Evolutionary conservation across 2,329 filamentous ascomycete genomes (phyloP), one percentile per base, ranked within the genome.

Genomic region (Aureobasidium mangrovei): DNA sequence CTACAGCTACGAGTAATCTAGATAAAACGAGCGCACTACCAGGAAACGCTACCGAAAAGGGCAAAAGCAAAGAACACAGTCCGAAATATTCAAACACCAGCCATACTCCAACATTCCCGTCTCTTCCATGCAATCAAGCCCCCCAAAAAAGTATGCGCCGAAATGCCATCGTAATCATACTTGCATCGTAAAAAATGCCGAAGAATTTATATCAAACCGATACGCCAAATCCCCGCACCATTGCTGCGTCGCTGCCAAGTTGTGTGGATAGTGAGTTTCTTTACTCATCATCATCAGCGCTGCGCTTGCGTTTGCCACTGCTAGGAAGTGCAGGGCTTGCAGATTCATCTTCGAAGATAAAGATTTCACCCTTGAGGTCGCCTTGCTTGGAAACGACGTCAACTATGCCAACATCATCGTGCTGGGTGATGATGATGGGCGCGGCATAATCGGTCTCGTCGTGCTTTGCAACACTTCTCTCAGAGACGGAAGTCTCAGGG

Each of bases 401-500:
- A 7, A 35, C 7, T 7, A 35, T 7, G 10, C 7, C 7, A 7
- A 35, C 10, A 12, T 35, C 32, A 12, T 7, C 32, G 7, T 7
- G 40, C 5, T 28, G 39, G 12, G 49, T 36, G 24, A 53, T 31
- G 39, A 44, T 8, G 39, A 53, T 32, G 1, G 39, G 49, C 31
- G 39, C 28, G 6, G n/a, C 40, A 8, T 18, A 31, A 4, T 36
- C 31, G 18, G 10, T 26, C 2, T 43, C 26, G 5, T 41, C n/a
- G 12, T 51, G 9, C n/a, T 33, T 28, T n/a, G 2, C 12, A 32
- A 38, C 38, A 33, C n/a, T 29, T 4, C 40, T 32, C 8, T 27
- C 6, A 28, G 29, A 35, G 32, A 12, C 38, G 47, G 33, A 42
- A 4, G 29, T 55, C 51, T 60, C 60, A 0, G 56, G 55, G 27